These are phyloP conservation scores for Aspergillus oerlinghausenensis DNA, from an alignment of 2,329 filamentous ascomycete species.

Conservation along the genomic window DNA sequence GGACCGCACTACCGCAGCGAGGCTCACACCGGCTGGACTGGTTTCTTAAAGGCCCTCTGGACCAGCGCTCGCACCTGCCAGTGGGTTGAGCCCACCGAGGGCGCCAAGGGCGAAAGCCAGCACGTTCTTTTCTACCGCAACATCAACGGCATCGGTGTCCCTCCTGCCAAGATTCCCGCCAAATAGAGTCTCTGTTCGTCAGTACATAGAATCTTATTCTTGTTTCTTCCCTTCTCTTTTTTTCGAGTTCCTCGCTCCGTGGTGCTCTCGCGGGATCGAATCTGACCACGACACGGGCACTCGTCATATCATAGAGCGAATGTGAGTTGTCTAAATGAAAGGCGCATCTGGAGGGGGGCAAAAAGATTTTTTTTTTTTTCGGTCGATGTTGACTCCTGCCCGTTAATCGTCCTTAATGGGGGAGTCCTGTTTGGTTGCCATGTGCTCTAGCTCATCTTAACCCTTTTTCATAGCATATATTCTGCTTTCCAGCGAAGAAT, in stretches of 20 bases:
- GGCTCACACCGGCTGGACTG: slow-evolving; percentile 67
- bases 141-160: slow-evolving; percentile 74
- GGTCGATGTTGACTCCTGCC: not conserved
- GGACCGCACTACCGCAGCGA: slow-evolving; percentile 90
- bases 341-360: slow-evolving; percentile 1
- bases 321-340: slow-evolving; percentile 1
- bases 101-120: slow-evolving; percentile 73
- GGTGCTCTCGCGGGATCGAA: slow-evolving; percentile 23
- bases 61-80: slow-evolving; percentile 81
- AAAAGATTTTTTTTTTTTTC: not conserved
- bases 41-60: slow-evolving; percentile 83
- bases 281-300: slow-evolving; percentile 13
- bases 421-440: not conserved
- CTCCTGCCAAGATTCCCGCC: slow-evolving; percentile 43
- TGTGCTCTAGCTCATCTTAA: not conserved
- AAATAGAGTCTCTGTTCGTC: slow-evolving; percentile 18
- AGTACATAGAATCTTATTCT: slow-evolving; percentile 12
- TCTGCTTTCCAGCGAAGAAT: not conserved
- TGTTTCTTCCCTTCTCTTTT: slow-evolving; percentile 4
- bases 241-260: slow-evolving; percentile 10
- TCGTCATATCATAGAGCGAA: slow-evolving; percentile 1
- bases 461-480: not conserved
- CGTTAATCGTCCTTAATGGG: not conserved
- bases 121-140: slow-evolving; percentile 94
- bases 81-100: slow-evolving; percentile 91